Percentiles rank a stretch among this genome's conserved stretches.
Evolutionary conservation across 2,329 filamentous ascomycete species (phyloP).

Genomic region (Pseudonectria buxi): DNA sequence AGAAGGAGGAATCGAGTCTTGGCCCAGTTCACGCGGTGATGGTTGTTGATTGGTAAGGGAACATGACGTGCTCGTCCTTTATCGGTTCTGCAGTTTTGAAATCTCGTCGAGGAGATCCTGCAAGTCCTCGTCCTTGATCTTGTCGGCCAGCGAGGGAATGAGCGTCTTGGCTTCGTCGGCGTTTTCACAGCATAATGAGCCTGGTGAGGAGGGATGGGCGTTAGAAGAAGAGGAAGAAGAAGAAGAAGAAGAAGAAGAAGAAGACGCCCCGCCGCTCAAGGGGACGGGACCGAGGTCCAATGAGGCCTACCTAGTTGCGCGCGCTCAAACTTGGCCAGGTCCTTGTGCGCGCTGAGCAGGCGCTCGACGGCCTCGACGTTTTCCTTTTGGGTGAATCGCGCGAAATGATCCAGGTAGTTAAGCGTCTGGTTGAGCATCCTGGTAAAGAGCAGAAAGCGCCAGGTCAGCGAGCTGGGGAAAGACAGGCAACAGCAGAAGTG

Average conservation of each 20-base stretch:
- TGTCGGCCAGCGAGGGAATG: constrained; percentile 81
- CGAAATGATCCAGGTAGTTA: constrained; percentile 90
- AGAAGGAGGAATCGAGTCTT: too few relatives aligned
- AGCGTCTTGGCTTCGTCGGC: constrained; percentile 95
- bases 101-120: constrained; percentile 87
- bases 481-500: neutral
- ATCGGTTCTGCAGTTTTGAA: constrained; percentile 60
- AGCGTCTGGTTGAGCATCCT: constrained; percentile 80
- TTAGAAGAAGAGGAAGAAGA: constrained; percentile 1
- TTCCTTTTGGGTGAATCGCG: constrained; percentile 91
- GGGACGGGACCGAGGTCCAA: too few relatives aligned
- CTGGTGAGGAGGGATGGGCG: constrained; percentile 37
- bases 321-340: constrained; percentile 86
- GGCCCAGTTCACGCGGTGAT: neutral
- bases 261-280: too few relatives aligned
- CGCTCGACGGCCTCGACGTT: constrained; percentile 92
- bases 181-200: constrained; percentile 84
- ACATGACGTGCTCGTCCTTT: constrained; percentile 8
- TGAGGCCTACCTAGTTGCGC: constrained; percentile 80
- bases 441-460: constrained; percentile 3
- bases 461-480: constrained; percentile 3
- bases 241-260: too few relatives aligned
- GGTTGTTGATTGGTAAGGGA: neutral
- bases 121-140: constrained; percentile 84
- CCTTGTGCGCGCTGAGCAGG: constrained; percentile 69